Evolutionary conservation across 257 asterid species (phyloP).

Genomic region (Solanum corneliomulleri): DNA sequence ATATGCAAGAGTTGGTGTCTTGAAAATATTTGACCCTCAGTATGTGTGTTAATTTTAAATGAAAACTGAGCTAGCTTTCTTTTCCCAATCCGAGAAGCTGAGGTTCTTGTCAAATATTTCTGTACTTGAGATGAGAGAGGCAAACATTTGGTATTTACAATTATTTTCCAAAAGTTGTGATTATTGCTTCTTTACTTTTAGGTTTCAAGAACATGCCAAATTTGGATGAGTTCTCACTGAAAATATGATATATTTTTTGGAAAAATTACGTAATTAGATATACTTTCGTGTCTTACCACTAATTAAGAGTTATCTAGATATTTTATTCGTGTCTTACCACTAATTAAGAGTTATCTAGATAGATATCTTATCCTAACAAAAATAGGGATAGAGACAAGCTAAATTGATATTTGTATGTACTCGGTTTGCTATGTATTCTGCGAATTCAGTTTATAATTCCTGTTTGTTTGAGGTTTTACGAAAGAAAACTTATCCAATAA

Average conservation of each 20-base stretch:
- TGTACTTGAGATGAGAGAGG: neutral
- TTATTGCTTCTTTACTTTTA: too few relatives aligned
- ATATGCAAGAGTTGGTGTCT: neutral
- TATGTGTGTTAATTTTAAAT: neutral
- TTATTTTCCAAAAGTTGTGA: too few relatives aligned
- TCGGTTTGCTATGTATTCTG: too few relatives aligned
- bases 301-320: too few relatives aligned
- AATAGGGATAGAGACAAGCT: too few relatives aligned
- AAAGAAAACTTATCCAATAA: neutral
- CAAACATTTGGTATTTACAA: neutral
- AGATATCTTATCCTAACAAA: too few relatives aligned
- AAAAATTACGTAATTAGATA: too few relatives aligned
- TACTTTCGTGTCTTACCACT: too few relatives aligned
- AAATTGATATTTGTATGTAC: too few relatives aligned
- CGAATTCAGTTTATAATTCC: neutral
- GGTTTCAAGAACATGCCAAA: neutral
- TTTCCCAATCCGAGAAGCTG: neutral
- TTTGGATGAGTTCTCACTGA: neutral
- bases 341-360: too few relatives aligned
- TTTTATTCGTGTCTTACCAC: too few relatives aligned
- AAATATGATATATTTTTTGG: too few relatives aligned
- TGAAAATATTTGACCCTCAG: neutral
- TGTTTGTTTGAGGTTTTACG: neutral
- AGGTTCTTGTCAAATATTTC: neutral
- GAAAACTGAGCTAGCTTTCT: neutral